Conservation (phyloP, 495 filamentous ascomycete genomes). For the Hypoxylon rickii region DNA sequence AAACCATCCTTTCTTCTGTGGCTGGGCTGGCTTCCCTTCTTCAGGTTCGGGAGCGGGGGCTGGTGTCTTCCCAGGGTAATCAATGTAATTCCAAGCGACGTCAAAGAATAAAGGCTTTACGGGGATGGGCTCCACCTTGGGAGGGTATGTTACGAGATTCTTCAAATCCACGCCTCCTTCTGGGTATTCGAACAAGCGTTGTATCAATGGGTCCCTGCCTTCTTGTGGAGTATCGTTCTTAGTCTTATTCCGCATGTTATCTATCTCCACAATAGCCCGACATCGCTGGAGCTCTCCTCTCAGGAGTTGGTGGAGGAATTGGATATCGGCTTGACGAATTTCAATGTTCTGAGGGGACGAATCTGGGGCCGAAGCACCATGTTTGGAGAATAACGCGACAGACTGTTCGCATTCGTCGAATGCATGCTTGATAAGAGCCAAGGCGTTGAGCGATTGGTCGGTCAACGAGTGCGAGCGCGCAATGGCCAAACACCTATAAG, state of each 20-base stretch:
- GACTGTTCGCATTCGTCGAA: slow-evolving; percentile 57
- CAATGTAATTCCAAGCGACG: slow-evolving; percentile 97
- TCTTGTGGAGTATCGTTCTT: slow-evolving; percentile 36
- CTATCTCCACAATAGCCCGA: slow-evolving; percentile 81
- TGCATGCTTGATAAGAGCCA: slow-evolving; percentile 80
- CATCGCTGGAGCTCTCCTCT: slow-evolving; percentile 71
- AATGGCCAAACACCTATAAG: slow-evolving; percentile 76
- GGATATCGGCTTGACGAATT: slow-evolving; percentile 61
- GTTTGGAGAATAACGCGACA: slow-evolving; percentile 34
- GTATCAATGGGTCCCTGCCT: slow-evolving; percentile 59
- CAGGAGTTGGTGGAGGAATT: slow-evolving; percentile 63
- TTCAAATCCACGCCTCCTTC: slow-evolving; percentile 66
- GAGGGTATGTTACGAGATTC: slow-evolving; percentile 86
- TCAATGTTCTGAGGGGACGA: slow-evolving; percentile 54
- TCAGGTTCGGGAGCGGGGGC: slow-evolving; percentile 37
- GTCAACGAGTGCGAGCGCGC: slow-evolving; percentile 81
- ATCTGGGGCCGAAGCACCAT: slow-evolving; percentile 30
- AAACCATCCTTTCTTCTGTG: slow-evolving; percentile 83
- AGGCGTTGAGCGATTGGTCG: slow-evolving; percentile 72
- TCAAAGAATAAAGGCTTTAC: slow-evolving; percentile 97
- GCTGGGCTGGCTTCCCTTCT: slow-evolving; percentile 49
- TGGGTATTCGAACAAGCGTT: slow-evolving; percentile 76
- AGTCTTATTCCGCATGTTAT: slow-evolving; percentile 56
- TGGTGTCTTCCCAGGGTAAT: slow-evolving; percentile 74
- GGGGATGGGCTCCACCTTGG: slow-evolving; percentile 77